These are phyloP conservation scores for Liriodendron chinense DNA, from an alignment of 164 flowering plant species.

Conservation along the genomic window DNA sequence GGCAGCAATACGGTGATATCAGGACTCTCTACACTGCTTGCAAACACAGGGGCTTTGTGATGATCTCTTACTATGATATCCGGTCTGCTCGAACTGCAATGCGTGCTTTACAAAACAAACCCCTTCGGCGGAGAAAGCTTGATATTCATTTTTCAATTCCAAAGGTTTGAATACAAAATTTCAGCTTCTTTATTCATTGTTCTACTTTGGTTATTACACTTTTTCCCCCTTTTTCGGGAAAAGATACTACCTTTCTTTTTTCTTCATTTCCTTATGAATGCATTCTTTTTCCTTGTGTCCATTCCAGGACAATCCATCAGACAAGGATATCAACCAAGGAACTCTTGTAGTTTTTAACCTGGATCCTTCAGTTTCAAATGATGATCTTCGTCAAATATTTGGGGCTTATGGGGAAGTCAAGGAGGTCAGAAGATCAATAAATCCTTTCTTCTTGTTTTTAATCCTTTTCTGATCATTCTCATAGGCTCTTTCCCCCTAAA, in stretches of 20 bases:
- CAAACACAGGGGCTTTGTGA: conserved; percentile 98
- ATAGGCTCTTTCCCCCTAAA: neutral
- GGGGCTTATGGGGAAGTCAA: conserved; percentile 94
- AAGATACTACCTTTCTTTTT: conserved; percentile 4
- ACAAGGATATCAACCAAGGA: conserved; percentile 95
- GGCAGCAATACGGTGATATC: conserved; percentile 96
- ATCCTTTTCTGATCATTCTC: conserved; percentile 6
- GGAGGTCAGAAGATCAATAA: conserved; percentile 52
- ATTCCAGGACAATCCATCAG: conserved; percentile 90
- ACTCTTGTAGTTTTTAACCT: conserved; percentile 91
- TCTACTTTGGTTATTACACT: neutral
- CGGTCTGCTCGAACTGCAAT: conserved; percentile 96
- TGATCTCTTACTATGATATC: conserved; percentile 98
- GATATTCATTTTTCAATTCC: conserved; percentile 99
- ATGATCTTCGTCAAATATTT: conserved; percentile 80
- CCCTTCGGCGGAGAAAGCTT: conserved; percentile 87
- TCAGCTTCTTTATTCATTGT: neutral
- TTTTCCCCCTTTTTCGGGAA: neutral
- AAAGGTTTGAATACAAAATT: conserved; percentile 46
- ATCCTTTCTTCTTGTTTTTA: neutral
- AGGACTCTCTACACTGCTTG: conserved; percentile 94
- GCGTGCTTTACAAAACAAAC: conserved; percentile 94
- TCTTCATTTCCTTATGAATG: neutral
- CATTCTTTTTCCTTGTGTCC: neutral
- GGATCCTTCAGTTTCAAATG: conserved; percentile 93